Percentiles rank a stretch among this genome's conserved stretches.
phyloP scores from a whole-genome alignment of 176 grass and related monocot genomes.

The Triticum aestivum region DNA sequence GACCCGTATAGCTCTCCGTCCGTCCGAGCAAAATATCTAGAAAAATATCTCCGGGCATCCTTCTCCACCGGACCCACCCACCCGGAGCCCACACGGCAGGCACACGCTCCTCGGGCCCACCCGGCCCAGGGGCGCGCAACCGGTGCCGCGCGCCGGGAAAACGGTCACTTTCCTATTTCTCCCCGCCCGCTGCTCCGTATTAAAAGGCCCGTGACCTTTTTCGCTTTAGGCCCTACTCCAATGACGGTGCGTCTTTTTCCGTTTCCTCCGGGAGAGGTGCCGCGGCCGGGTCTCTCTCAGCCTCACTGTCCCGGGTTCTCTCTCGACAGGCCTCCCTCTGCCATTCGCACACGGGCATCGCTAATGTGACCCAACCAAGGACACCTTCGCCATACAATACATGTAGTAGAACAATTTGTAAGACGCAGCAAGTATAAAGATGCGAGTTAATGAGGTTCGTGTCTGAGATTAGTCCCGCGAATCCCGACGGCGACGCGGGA shows the following conservation, averaged over 20 bases:
- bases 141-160: neutral
- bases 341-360: neutral
- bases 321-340: neutral
- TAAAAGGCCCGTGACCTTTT: slow-evolving; percentile 12
- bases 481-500: slow-evolving; percentile 23
- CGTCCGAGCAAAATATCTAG: neutral
- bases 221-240: accelerated
- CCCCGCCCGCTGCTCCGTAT: neutral
- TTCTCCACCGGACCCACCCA: neutral
- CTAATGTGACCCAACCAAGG: neutral
- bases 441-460: neutral
- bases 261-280: neutral
- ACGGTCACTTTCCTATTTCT: slow-evolving; percentile 19
- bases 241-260: neutral
- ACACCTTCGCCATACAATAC: neutral
- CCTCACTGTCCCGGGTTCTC: neutral
- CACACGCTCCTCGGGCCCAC: neutral
- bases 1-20: neutral
- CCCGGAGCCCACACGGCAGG: too few relatives aligned
- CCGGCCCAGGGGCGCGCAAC: neutral
- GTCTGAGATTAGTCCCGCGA: neutral
- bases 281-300: neutral
- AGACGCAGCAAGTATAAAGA: neutral
- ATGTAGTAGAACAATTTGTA: too few relatives aligned
- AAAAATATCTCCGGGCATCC: neutral